A percentile compares a stretch with the other conserved stretches of the same genome.
These are phyloP conservation scores for Coemansia sp. DNA, from an alignment of 192 early-diverging fungal genomes.

Conservation along the genomic window DNA sequence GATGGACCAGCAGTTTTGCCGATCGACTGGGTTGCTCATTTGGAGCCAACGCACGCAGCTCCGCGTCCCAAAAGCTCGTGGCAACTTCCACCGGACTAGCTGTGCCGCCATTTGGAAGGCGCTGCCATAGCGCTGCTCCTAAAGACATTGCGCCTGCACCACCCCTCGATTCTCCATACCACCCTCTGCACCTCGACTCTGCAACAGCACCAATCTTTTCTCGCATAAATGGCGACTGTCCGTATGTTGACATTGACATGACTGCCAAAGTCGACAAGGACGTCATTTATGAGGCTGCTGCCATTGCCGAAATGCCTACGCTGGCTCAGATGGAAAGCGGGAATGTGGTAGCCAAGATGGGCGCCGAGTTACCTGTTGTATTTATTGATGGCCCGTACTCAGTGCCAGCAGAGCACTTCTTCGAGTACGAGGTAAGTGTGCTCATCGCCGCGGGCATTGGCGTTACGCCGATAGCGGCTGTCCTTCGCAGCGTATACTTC, in stretches of 20 bases:
- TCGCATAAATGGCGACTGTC: conserved; percentile 24
- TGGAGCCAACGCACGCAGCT: conserved; percentile 26
- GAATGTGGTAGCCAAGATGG: conserved; percentile 16
- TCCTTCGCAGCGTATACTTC: conserved; percentile 77
- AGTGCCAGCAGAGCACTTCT: conserved; percentile 72
- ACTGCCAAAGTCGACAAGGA: conserved; percentile 10
- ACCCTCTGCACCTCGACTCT: conserved; percentile 44
- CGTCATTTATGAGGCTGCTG: too few relatives aligned
- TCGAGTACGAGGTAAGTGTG: conserved; percentile 71
- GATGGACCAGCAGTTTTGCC: conserved; percentile 71
- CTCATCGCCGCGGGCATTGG: conserved; percentile 83
- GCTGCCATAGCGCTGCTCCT: background rate
- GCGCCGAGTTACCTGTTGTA: conserved; percentile 55
- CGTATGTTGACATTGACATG: conserved; percentile 45
- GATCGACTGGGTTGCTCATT: conserved; percentile 69
- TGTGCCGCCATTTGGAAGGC: conserved; percentile 1
- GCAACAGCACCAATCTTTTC: conserved; percentile 21
- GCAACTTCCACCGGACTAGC: background rate
- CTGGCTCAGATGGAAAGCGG: conserved; percentile 3
- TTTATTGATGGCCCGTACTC: conserved; percentile 77
- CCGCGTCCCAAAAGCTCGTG: conserved; percentile 10
- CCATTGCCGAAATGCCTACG: background rate
- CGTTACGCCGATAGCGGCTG: conserved; percentile 77
- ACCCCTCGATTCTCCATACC: conserved; percentile 21
- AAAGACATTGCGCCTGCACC: background rate